Conservation (phyloP, 257 asterid species). For the Solanum acaule region DNA sequence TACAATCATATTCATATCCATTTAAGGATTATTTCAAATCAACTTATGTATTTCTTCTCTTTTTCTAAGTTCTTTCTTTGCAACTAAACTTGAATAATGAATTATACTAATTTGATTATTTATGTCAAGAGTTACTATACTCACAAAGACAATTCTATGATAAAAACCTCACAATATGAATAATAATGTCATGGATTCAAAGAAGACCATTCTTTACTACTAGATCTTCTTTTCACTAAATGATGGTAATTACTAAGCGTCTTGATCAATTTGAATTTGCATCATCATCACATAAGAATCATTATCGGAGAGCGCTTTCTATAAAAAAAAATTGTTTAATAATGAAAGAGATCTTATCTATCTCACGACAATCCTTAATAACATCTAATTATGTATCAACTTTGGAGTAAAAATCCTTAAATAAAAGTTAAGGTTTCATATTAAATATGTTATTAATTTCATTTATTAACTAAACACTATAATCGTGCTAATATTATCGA, state of each 20-base stretch:
- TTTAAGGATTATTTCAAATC: neutral
- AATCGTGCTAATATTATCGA: neutral
- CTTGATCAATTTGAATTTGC: neutral
- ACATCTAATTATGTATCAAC: neutral
- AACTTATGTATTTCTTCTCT: neutral
- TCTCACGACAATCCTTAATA: neutral
- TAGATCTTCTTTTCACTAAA: neutral
- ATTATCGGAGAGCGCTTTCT: neutral
- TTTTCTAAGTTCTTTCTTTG: neutral
- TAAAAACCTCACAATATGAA: neutral
- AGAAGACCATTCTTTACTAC: neutral
- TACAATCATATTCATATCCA: neutral
- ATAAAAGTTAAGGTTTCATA: neutral
- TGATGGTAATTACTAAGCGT: fast-evolving
- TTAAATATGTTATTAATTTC: neutral
- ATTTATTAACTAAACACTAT: neutral
- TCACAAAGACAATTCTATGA: neutral
- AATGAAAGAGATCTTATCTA: neutral
- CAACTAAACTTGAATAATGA: neutral
- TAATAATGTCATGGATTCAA: neutral
- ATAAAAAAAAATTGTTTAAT: neutral
- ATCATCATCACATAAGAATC: fast-evolving
- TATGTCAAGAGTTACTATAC: neutral
- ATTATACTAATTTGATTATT: neutral
- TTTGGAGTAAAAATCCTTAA: neutral